phyloP scores from a whole-genome alignment of 1,284 basidiomycete species.

The Moniliophthora roreri region DNA sequence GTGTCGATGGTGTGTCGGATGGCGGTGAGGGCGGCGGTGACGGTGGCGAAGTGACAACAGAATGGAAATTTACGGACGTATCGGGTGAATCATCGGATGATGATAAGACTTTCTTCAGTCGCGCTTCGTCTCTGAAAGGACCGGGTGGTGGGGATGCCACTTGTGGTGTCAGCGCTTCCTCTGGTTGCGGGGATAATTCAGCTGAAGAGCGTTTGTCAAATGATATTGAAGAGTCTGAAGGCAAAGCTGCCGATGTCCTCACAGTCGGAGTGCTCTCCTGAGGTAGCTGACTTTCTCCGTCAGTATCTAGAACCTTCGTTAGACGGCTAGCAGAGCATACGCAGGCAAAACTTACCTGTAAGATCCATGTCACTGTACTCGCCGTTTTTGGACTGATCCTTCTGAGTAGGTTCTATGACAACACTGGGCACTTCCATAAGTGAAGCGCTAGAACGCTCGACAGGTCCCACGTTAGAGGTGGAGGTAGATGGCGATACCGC shows the following conservation, averaged over 20 bases:
- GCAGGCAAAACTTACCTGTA: conserved; percentile 3
- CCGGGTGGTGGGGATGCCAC: conserved; percentile 20
- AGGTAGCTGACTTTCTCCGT: conserved; percentile 28
- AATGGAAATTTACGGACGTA: conserved; percentile 19
- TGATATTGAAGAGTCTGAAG: neutral
- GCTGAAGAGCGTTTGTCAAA: neutral
- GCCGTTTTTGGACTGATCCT: neutral
- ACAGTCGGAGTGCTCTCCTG: conserved; percentile 40
- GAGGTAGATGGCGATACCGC: conserved; percentile 3
- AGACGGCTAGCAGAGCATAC: neutral
- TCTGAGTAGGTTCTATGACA: neutral
- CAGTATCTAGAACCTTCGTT: conserved; percentile 21
- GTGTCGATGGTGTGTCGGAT: conserved; percentile 18
- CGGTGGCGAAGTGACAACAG: conserved; percentile 18
- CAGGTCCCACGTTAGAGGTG: conserved; percentile 11
- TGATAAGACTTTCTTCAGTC: conserved; percentile 20
- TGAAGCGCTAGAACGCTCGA: neutral
- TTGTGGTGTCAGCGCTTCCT: conserved; percentile 15
- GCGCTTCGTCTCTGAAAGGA: conserved; percentile 16
- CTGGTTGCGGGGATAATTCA: neutral
- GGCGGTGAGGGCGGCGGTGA: conserved; percentile 31
- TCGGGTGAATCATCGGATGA: conserved; percentile 17
- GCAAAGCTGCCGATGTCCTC: conserved; percentile 28
- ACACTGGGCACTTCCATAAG: conserved; percentile 1
- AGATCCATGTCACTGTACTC: neutral